These are phyloP conservation scores for Gaeumannomyces sp. DNA, from an alignment of 2,329 filamentous ascomycete species.

Conservation along the genomic window DNA sequence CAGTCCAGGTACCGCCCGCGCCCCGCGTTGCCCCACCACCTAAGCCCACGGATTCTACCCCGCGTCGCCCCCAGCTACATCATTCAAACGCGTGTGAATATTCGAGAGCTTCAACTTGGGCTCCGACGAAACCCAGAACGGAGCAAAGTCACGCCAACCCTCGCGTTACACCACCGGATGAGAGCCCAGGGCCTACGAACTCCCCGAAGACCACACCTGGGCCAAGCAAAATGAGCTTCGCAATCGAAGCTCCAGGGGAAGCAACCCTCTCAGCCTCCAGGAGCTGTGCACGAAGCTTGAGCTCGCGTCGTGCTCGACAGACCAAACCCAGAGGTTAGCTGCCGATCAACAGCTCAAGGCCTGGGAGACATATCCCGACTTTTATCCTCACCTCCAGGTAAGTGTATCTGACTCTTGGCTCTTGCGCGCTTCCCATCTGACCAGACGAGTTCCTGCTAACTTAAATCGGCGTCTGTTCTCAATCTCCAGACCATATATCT, in stretches of 20 bases:
- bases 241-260: constrained; percentile 76
- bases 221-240: constrained; percentile 51
- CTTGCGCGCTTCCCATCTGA: background rate
- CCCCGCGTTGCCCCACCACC: background rate
- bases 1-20: background rate
- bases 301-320: constrained; percentile 51
- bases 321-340: constrained; percentile 58
- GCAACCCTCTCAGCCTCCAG: constrained; percentile 62
- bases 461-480: constrained; percentile 1
- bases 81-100: background rate
- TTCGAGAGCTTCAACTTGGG: background rate
- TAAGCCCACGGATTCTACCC: background rate
- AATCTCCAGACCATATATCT: constrained; percentile 68
- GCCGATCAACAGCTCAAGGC: constrained; percentile 64
- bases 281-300: constrained; percentile 60
- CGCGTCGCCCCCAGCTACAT: background rate
- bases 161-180: background rate
- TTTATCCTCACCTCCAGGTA: constrained; percentile 65
- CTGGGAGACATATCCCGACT: constrained; percentile 63
- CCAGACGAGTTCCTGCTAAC: background rate
- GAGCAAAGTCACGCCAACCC: background rate
- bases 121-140: background rate
- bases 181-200: background rate
- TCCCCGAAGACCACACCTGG: constrained; percentile 7
- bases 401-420: constrained; percentile 3